Base-by-base conservation (phyloP, 768 basidiomycete species). In the Phallus indusiatus region DNA sequence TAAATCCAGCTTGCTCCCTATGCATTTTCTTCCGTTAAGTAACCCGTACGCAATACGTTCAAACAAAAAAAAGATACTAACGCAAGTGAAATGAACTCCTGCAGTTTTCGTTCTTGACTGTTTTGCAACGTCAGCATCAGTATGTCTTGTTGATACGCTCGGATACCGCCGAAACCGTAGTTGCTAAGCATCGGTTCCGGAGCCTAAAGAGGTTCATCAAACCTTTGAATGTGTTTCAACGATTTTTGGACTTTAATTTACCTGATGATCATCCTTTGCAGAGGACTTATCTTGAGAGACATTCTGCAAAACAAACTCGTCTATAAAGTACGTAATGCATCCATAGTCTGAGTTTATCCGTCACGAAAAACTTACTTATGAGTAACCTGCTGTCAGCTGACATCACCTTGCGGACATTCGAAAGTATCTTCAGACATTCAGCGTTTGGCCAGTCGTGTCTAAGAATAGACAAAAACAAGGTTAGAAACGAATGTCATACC, bases 141-240 rank as follows among this genome's bases (percentile, higher is more conserved):
- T 47, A 80, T 53, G 58, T 81, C 80, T 52, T 74, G 73, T 34
- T 75, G 66, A 60, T 80, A 79, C 24, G 68, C 67, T 6, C 73
- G 66, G 37, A 74, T 66, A 47, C 67, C 69, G 1, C 75, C 78
- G 7, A 72, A 69, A 17, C 77, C 78, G 54, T 74, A 79, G 64
- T 79, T 80, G 28, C 28, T 6, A 78, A 72, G 1, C 54, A 81
- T 66, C 0, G 77, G 79, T 54, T 74, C 72, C 0, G 78, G 78
- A 0, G 76, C 78, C 61, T 68, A 62, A 47, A 37, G 52, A n/a
- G n/a, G n/a, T n/a, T n/a, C n/a, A n/a, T 28, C 28, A 28, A 28
- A 28, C 28, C 28, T 28, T 28, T 28, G 7, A 2, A 28, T 28
- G 28, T 7, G 2, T 28, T 28, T 7, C 28, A n/a, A n/a, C n/a